Conservation (phyloP, 2,329 filamentous ascomycete genomes). For the Ampelomyces quisqualis region DNA sequence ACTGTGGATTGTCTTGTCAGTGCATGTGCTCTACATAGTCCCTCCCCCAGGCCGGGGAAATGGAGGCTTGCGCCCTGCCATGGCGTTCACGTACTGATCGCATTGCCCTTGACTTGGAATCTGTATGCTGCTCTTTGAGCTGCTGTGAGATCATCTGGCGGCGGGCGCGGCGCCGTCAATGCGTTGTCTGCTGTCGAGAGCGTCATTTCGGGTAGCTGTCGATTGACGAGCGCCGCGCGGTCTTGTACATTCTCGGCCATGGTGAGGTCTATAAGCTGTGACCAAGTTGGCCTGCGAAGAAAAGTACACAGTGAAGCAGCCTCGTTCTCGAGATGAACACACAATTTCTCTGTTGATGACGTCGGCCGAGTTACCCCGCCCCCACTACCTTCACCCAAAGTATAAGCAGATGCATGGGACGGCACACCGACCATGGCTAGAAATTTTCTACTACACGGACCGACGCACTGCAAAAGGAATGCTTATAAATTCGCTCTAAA, state of each 20-base stretch:
- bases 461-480: no score
- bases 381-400: slow-evolving; percentile 4
- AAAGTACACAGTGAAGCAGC: not conserved
- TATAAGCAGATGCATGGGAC: no score
- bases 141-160: slow-evolving; percentile 46
- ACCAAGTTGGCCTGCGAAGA: no score
- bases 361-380: slow-evolving; percentile 13
- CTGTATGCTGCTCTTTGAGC: slow-evolving; percentile 49
- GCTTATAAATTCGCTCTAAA: no score
- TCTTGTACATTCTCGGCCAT: slow-evolving; percentile 43
- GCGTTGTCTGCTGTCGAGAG: slow-evolving; percentile 51
- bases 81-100: slow-evolving; percentile 48
- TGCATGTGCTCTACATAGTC: not conserved
- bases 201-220: slow-evolving; percentile 52
- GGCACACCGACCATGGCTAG: no score
- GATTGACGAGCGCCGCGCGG: slow-evolving; percentile 48
- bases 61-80: no score
- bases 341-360: no score
- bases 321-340: no score
- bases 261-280: slow-evolving; percentile 6
- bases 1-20: slow-evolving; percentile 42
- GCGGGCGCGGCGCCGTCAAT: slow-evolving; percentile 45
- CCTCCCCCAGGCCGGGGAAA: no score
- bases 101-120: slow-evolving; percentile 56
- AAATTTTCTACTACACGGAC: no score